Evolutionary conservation across 257 asterid species (phyloP).

Genomic region (Solanum ahanhuiri): DNA sequence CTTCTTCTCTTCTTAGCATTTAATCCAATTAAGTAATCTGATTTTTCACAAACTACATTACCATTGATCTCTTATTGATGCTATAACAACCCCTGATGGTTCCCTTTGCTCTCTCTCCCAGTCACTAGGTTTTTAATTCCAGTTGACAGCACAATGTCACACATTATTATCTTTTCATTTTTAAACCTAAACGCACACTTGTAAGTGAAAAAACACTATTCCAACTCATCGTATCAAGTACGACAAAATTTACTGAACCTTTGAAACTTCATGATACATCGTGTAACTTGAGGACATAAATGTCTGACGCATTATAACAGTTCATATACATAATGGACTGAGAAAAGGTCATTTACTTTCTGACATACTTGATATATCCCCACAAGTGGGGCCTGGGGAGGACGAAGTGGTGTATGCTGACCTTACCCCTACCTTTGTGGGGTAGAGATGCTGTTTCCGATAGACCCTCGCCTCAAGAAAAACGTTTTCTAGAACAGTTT

Average conservation of each 20-base stretch:
- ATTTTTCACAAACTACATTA: neutral
- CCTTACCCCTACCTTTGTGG: neutral
- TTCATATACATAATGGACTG: neutral
- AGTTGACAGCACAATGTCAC: neutral
- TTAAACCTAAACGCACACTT: neutral
- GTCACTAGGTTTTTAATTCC: neutral
- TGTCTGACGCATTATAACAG: neutral
- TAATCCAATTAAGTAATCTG: neutral
- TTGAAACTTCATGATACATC: neutral
- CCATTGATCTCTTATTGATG: neutral
- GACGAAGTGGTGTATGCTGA: neutral
- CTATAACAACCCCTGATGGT: neutral
- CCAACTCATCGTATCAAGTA: neutral
- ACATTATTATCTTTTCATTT: neutral
- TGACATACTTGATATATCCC: neutral
- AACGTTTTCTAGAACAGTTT: neutral
- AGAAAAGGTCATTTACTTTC: neutral
- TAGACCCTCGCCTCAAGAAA: neutral
- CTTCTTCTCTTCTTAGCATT: neutral
- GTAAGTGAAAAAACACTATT: neutral
- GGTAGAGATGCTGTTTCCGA: neutral
- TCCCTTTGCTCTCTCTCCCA: neutral
- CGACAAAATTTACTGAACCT: neutral
- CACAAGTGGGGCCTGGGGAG: neutral
- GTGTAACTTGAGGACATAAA: neutral